Percentiles rank a stretch among this genome's conserved stretches.
Conservation (phyloP, 768 basidiomycete genomes). For the Trametes sanguinea region DNA sequence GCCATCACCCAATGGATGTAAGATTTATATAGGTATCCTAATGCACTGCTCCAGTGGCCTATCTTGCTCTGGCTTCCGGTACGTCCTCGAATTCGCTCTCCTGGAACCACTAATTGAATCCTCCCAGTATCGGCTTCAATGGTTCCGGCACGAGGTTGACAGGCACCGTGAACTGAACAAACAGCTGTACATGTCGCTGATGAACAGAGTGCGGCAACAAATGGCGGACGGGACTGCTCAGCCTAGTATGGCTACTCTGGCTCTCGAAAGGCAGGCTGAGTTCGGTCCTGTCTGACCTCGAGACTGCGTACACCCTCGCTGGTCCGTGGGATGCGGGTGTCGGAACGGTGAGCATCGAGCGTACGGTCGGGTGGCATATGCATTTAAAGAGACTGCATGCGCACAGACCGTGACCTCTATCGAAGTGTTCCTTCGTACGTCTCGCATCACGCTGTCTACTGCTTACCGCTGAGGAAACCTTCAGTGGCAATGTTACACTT, state of each 20-base stretch:
- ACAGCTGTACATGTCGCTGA: constrained; percentile 4
- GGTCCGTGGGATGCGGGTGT: constrained; percentile 15
- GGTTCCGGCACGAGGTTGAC: constrained; percentile 15
- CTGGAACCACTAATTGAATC: background rate
- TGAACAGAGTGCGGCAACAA: constrained; percentile 5
- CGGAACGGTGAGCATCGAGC: constrained; percentile 2
- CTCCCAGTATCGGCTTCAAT: constrained; percentile 3
- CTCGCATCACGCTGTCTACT: background rate
- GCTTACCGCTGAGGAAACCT: background rate
- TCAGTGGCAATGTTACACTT: constrained; percentile 33
- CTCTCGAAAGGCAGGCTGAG: background rate
- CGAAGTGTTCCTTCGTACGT: constrained; percentile 10
- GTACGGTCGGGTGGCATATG: too few species aligned
- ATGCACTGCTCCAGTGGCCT: constrained; percentile 4
- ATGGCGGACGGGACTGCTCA: constrained; percentile 14
- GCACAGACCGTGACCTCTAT: constrained; percentile 5
- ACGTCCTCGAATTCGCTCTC: background rate
- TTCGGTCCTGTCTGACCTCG: constrained; percentile 13
- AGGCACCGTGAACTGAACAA: background rate
- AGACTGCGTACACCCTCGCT: constrained; percentile 15
- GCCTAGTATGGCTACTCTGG: constrained; percentile 12
- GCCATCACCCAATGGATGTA: background rate
- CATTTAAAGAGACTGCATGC: too few species aligned
- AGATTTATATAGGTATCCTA: background rate
- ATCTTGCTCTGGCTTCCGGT: constrained; percentile 8